These are phyloP conservation scores for Platanthera guangdongensis DNA, from an alignment of 106 monocot genomes.

Conservation along the genomic window DNA sequence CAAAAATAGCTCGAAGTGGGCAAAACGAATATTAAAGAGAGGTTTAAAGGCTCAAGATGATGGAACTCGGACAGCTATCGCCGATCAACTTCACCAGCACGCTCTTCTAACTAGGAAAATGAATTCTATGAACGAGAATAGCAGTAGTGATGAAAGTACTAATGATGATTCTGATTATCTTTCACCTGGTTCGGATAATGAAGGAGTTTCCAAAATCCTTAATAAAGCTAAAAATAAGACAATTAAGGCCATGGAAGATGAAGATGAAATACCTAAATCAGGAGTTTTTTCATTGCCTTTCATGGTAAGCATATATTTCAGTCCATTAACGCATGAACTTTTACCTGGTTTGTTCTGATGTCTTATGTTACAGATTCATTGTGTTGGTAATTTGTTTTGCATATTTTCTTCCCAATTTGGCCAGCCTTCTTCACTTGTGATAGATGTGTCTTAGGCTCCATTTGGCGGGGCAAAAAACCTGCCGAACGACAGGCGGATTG, in stretches of 20 bases:
- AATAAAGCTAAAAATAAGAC: constrained; percentile 74
- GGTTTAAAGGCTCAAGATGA: constrained; percentile 87
- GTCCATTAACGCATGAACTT: not conserved
- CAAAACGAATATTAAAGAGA: constrained; percentile 62
- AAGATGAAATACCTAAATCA: constrained; percentile 49
- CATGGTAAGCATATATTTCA: constrained; percentile 51
- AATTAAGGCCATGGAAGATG: constrained; percentile 48
- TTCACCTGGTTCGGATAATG: constrained; percentile 18
- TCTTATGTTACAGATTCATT: not conserved
- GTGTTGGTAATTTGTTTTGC: not conserved
- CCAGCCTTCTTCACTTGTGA: too few species aligned
- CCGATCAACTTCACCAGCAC: constrained; percentile 85
- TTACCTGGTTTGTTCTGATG: not conserved
- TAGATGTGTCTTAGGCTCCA: too few species aligned
- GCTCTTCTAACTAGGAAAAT: constrained; percentile 79
- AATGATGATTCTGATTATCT: constrained; percentile 45
- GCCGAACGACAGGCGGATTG: too few species aligned
- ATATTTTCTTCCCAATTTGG: not conserved
- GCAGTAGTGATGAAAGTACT: constrained; percentile 52
- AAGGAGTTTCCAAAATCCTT: constrained; percentile 40
- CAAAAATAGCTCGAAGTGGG: constrained; percentile 93
- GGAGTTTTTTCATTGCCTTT: constrained; percentile 85
- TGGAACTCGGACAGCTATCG: constrained; percentile 74
- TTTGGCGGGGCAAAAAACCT: too few species aligned
- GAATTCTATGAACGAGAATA: constrained; percentile 71